phyloP scores from a whole-genome alignment of 805 yeast genomes.

The Ogataea pignaliae region DNA sequence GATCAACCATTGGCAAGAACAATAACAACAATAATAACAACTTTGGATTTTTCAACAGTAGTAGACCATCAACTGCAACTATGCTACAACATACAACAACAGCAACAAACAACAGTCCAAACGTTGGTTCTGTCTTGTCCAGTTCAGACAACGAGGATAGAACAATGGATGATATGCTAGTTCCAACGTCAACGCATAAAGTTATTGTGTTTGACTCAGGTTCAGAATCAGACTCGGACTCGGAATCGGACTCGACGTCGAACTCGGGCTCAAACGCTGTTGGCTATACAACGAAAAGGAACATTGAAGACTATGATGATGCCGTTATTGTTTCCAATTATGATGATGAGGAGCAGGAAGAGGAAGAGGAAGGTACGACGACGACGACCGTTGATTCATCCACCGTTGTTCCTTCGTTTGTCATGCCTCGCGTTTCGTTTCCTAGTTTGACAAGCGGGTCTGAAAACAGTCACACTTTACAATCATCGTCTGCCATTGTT shows the following conservation, averaged over 20 bases:
- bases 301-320: conserved; percentile 5
- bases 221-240: conserved; percentile 15
- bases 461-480: background rate
- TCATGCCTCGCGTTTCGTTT: conserved; percentile 34
- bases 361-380: conserved; percentile 23
- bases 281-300: too few relatives aligned
- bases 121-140: conserved; percentile 29
- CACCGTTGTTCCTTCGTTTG: conserved; percentile 31
- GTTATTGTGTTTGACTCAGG: conserved; percentile 24
- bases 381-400: conserved; percentile 21
- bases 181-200: conserved; percentile 11
- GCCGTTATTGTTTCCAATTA: background rate
- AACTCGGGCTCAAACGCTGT: too few relatives aligned
- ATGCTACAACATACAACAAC: too few relatives aligned
- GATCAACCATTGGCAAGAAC: too few relatives aligned
- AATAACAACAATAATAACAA: background rate
- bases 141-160: conserved; percentile 30
- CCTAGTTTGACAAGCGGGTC: conserved; percentile 10
- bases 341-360: conserved; percentile 14
- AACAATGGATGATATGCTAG: conserved; percentile 13
- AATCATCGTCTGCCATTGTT: too few relatives aligned
- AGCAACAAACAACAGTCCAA: conserved; percentile 11
- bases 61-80: background rate
- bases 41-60: background rate
- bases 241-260: too few relatives aligned